Evolutionary conservation across 371 early-diverging fungal species (phyloP).

Genomic region (Aphelidium insulamus): DNA sequence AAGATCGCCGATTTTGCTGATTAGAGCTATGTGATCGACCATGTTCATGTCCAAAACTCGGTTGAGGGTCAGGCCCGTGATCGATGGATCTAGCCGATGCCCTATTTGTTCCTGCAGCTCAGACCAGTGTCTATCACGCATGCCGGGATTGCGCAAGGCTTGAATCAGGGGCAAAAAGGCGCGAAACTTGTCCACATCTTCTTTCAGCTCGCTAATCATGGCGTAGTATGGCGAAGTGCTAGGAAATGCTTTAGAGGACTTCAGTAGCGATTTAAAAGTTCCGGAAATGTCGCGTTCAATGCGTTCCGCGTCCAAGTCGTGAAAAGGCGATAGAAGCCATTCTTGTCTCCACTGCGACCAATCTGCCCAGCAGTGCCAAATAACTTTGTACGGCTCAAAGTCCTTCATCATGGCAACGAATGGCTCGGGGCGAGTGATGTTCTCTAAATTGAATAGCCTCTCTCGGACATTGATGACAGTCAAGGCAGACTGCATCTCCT

Average conservation of each 20-base stretch:
- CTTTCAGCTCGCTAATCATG: slow-evolving; percentile 24
- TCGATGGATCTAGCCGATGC: slow-evolving; percentile 15
- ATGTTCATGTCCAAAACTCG: slow-evolving; percentile 20
- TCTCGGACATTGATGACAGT: slow-evolving; percentile 22
- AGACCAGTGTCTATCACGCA: slow-evolving; percentile 33
- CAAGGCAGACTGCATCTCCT: slow-evolving; percentile 17
- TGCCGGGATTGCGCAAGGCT: slow-evolving; percentile 27
- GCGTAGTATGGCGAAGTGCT: slow-evolving; percentile 14
- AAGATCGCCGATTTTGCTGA: slow-evolving; percentile 24
- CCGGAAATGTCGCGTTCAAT: slow-evolving; percentile 22
- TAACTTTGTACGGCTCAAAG: slow-evolving; percentile 25
- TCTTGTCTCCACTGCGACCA: slow-evolving; percentile 23
- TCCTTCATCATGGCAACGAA: slow-evolving; percentile 15
- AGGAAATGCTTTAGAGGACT: slow-evolving; percentile 21
- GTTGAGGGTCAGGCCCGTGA: slow-evolving; percentile 14
- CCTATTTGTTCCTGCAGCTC: slow-evolving; percentile 16
- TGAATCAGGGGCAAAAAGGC: slow-evolving; percentile 25
- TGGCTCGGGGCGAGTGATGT: slow-evolving; percentile 25
- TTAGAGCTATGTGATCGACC: slow-evolving; percentile 16
- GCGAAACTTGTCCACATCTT: slow-evolving; percentile 33
- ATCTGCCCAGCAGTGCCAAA: slow-evolving; percentile 23
- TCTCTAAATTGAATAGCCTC: slow-evolving; percentile 20
- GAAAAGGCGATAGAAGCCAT: slow-evolving; percentile 23
- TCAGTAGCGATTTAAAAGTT: slow-evolving; percentile 21
- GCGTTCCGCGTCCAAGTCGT: slow-evolving; percentile 22